Percentiles rank a stretch among this genome's conserved stretches.
phyloP scores from a whole-genome alignment of 495 filamentous ascomycete species.

The Aspergillus mulundensis region DNA sequence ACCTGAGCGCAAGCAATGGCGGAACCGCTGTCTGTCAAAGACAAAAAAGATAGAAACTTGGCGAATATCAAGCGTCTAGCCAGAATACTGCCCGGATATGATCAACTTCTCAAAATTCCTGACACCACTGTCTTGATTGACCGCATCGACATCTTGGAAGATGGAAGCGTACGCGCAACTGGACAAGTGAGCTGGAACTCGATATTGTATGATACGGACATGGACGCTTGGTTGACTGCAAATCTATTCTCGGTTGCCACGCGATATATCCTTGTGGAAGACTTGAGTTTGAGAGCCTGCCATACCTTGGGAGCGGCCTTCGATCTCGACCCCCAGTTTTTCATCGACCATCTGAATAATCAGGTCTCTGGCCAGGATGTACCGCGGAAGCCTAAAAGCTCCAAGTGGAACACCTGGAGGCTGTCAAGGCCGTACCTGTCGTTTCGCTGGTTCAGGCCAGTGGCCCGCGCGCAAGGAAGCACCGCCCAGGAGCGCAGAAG shows the following conservation, averaged over 20 bases:
- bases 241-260: neutral
- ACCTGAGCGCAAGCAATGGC: neutral
- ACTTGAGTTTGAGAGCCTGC: neutral
- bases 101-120: neutral
- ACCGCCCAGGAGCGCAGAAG: neutral
- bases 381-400: neutral
- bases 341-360: neutral
- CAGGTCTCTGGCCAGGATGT: neutral
- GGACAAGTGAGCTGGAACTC: neutral
- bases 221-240: neutral
- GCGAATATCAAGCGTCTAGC: neutral
- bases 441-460: neutral
- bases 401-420: neutral
- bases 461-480: neutral
- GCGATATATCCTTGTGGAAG: neutral
- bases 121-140: neutral
- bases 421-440: constrained; percentile 2
- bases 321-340: neutral
- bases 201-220: neutral
- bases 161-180: neutral
- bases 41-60: neutral
- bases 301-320: neutral
- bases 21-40: neutral
- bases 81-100: neutral
- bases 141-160: neutral